Base-by-base conservation (phyloP, 495 filamentous ascomycete species). In the Daldinia grandis region DNA sequence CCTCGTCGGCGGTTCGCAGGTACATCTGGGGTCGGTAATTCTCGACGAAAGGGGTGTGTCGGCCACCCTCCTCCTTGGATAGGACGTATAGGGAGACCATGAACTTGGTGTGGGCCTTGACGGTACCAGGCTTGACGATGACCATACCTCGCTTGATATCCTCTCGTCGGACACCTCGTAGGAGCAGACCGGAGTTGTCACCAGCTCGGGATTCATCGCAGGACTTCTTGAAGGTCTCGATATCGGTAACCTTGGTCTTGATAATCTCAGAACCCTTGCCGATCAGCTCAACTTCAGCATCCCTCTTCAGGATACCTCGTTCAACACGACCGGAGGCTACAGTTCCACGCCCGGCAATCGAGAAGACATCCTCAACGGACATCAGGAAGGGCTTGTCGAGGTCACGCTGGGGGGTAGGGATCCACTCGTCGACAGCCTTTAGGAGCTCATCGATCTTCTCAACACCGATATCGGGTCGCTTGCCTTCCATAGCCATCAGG, bases 141-240 rank as follows among this genome's bases (percentile, higher is more conserved):
- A 98, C 90, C 95, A 99, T 99, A 79, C 95, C 95, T 78, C 95
- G 92, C 72, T 82, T 85, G 74, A 99, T 83, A 74, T 99, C 96
- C 81, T 98, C 96, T 77, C 95, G 92, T 81, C 91, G 91, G 77
- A 98, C 81, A 85, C 95, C 93, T 81, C 95, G 92, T 79, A 99
- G 91, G 24, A 99, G 88, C 21, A 99, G 91, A 78, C 95, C 95
- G n/a, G 95, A 95, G 89, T 97, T 98, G 84, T 99, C 95, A 77
- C 95, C 95, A 59, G 95, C 95, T 66, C 90, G 87, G 66, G 93
- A 93, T 82, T 97, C 93, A 58, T 95, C 93, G 81, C 94, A 97
- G 53, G 92, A 93, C 87, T 99, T 99, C 87, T 98, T 96, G 87
- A 99, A 99, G 65, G 94, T 98, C 85, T 99, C 95, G 78, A 98